Evolutionary conservation across 1,139 yeast genomes (phyloP), one percentile per base, ranked within the genome.

Genomic region (Ogataea hybrid): DNA sequence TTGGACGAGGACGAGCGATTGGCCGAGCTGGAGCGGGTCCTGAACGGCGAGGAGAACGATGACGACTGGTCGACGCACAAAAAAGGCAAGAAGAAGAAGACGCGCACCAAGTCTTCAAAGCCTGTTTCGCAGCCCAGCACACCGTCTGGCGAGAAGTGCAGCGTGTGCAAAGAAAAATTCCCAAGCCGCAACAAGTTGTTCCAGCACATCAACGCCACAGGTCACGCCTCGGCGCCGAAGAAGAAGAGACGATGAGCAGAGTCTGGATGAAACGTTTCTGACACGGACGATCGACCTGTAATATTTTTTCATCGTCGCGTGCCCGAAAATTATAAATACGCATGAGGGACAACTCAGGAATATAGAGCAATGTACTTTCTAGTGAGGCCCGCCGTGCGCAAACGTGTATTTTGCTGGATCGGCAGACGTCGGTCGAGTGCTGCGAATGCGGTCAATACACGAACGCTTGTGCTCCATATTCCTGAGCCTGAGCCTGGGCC

Each of bases 181-280:
- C 43, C 74, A 0, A 83, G 92, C 27, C 68, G 95, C 48, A 86
- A 87, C 60, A 83, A 84, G 56, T 64, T 89, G 34, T 88, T 87
- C 56, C 84, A 79, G 42, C 97, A 89, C 61, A 82, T 88, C 35
- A 76, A 80, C 39, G 53, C 64, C 3, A 75, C 84, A 2, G 88
- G 89, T 0, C 96, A 88, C 59, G 92, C 89, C 3, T 76, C 54
- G 10, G 49, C 59, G n/a, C 60, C 60, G 9, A 35, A 36, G 2
- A 56, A 53, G 37, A 56, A 50, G 22, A 46, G 37, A 8, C 17
- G 38, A 15, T 17, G 21, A 18, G 11, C n/a, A 11, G 10, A 6
- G 18, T 14, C 14, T 14, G 14, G 18, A 20, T 4, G n/a, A 23
- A 23, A 6, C 25, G n/a, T 10, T 4, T 23, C 25, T 23, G 27